These are phyloP conservation scores for Fusarium bactridioides DNA, from an alignment of 2,329 filamentous ascomycete genomes.

Conservation along the genomic window DNA sequence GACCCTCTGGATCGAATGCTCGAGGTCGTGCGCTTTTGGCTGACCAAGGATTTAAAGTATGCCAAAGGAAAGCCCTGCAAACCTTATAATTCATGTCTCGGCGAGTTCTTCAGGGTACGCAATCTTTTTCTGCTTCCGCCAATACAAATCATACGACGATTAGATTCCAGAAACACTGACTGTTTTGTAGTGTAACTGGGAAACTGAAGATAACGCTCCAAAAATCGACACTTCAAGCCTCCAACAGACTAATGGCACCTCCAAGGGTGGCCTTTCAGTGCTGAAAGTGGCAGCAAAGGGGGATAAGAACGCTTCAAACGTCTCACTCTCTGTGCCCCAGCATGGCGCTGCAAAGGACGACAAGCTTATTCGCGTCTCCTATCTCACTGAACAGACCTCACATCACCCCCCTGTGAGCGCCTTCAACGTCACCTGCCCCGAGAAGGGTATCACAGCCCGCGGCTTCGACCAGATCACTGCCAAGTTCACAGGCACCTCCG, in stretches of 20 bases:
- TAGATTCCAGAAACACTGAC: slow-evolving; percentile 15
- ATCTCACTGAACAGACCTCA: slow-evolving; percentile 96
- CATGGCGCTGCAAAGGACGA: slow-evolving; percentile 53
- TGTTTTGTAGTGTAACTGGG: slow-evolving; percentile 83
- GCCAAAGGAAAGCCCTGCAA: slow-evolving; percentile 99
- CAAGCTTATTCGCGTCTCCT: slow-evolving; percentile 80
- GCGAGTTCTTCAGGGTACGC: slow-evolving; percentile 93
- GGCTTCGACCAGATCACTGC: slow-evolving; percentile 97
- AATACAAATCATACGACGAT: background rate
- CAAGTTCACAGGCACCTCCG: slow-evolving; percentile 95
- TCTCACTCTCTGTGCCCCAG: slow-evolving; percentile 61
- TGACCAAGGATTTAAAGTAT: slow-evolving; percentile 99
- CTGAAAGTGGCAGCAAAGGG: slow-evolving; percentile 55
- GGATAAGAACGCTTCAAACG: slow-evolving; percentile 57
- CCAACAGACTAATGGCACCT: slow-evolving; percentile 42
- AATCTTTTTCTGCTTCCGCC: background rate
- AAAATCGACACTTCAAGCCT: slow-evolving; percentile 63
- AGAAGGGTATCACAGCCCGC: slow-evolving; percentile 84
- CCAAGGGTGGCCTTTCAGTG: slow-evolving; percentile 56
- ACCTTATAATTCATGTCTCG: slow-evolving; percentile 95
- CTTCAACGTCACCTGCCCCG: slow-evolving; percentile 91
- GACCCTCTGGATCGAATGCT: slow-evolving; percentile 94
- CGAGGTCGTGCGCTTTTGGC: slow-evolving; percentile 95
- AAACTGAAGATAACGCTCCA: slow-evolving; percentile 81
- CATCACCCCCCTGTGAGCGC: slow-evolving; percentile 98